A percentile compares a stretch with the other conserved stretches of the same genome.
phyloP scores from a whole-genome alignment of 306 rosid species.

The Nissolia schottii region DNA sequence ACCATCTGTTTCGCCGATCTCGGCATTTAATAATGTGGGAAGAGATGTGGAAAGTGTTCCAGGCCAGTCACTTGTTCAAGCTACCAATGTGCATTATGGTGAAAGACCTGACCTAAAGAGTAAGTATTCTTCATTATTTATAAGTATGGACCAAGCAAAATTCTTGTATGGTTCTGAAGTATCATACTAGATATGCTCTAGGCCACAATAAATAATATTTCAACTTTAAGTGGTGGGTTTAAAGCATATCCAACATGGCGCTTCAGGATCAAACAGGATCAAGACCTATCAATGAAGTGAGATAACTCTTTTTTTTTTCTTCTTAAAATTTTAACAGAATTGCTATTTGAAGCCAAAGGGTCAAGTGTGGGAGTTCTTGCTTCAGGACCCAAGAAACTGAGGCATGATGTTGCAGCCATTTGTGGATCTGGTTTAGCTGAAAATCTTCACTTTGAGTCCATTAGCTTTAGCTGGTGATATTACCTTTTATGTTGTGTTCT shows the following conservation, averaged over 20 bases:
- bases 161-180: too few relatives aligned
- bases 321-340: conserved; percentile 20
- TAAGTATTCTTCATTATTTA: conserved; percentile 39
- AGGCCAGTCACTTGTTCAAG: conserved; percentile 34
- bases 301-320: neutral
- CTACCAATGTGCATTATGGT: conserved; percentile 61
- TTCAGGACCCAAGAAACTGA: conserved; percentile 67
- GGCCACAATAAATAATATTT: too few relatives aligned
- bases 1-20: conserved; percentile 36
- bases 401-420: conserved; percentile 72
- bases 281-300: neutral
- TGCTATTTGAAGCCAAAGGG: conserved; percentile 44
- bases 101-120: conserved; percentile 63
- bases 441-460: conserved; percentile 67
- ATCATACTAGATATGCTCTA: too few relatives aligned
- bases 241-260: too few relatives aligned
- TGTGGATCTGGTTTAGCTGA: conserved; percentile 54
- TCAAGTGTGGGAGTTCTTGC: conserved; percentile 58
- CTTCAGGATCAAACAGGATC: too few relatives aligned
- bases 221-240: too few relatives aligned
- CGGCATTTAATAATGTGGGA: conserved; percentile 34
- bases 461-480: conserved; percentile 76
- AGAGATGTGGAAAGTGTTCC: conserved; percentile 71
- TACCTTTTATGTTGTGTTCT: neutral
- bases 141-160: too few relatives aligned